phyloP scores from a whole-genome alignment of 1,139 yeast species.

The Magnusiomyces ingens region DNA sequence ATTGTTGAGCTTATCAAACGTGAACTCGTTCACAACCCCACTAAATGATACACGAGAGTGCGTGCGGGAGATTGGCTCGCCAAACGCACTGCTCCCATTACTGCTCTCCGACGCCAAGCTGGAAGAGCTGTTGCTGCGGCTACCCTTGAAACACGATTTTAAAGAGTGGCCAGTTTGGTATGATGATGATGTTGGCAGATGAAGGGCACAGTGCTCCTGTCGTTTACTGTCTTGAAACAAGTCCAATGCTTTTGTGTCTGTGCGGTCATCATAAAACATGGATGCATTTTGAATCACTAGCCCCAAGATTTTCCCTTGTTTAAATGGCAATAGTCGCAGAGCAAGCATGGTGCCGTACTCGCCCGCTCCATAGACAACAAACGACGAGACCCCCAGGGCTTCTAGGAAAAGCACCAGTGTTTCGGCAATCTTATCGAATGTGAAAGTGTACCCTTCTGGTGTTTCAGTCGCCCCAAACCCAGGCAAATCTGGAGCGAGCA shows the following conservation, averaged over 20 bases:
- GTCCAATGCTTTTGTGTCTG: constrained; percentile 3
- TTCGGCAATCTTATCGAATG: constrained; percentile 34
- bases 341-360: constrained; percentile 44
- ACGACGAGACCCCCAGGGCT: constrained; percentile 29
- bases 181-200: background rate
- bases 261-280: constrained; percentile 31
- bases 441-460: constrained; percentile 28
- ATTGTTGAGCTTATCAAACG: background rate
- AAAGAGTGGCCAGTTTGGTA: background rate
- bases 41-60: background rate
- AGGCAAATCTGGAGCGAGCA: constrained; percentile 43
- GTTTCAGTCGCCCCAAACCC: constrained; percentile 38
- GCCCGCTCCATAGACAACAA: constrained; percentile 34
- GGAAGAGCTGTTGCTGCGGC: background rate
- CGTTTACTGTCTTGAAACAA: constrained; percentile 4
- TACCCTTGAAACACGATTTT: background rate
- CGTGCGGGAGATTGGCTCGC: background rate
- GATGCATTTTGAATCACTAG: constrained; percentile 41
- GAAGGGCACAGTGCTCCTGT: background rate
- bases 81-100: background rate
- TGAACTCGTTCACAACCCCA: background rate
- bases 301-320: constrained; percentile 31
- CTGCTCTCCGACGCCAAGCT: background rate
- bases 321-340: constrained; percentile 33
- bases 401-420: constrained; percentile 33